Evolutionary conservation across 2,329 filamentous ascomycete species (phyloP), one percentile per base, ranked within the genome.

Genomic region (Pyrenochaeta sp.): DNA sequence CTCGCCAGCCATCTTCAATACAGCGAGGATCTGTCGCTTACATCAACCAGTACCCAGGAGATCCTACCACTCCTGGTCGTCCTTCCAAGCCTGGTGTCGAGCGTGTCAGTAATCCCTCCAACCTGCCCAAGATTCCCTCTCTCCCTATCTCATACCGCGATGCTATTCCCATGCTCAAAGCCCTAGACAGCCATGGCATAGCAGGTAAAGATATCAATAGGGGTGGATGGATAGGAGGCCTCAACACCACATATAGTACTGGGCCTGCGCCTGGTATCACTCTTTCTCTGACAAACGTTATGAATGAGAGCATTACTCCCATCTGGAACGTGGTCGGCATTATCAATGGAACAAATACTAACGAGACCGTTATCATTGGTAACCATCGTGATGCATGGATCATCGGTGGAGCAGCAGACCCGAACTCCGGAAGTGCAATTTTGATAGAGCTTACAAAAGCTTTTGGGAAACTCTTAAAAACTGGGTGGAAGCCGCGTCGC

Each of bases 61-160:
- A 76, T 45, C 73, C 74, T 3, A 73, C 71, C 0, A 76, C 74
- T 2, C 74, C 71, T 9, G 71, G 92, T 4, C 96, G 95, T 68
- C 88, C 92, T 2, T 96, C 91, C 0, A 92, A 92, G 73, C 89
- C 91, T 12, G 91, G 88, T n/a, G 89, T 83, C 17, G 88, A 90
- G n/a, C 86, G 92, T 30, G 81, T 85, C 0, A 80, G 87, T 14
- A 76, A 80, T 39, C 49, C 33, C 32, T 50, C 49, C 12, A 82
- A 83, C 3, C 90, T 87, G 20, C 90, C 92, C 0, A 84, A 83
- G 2, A 97, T 97, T 50, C 92, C 92, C 0, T 96, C 92, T 2
- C 79, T 96, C 3, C 92, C 92, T 1, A 90, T 97, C 33, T 96
- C 92, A 0, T 96, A 93, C 71, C 76, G 79, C 4, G 92, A 96